Percentiles rank a stretch among this genome's conserved stretches.
Conservation (phyloP, 2,329 filamentous ascomycete species). For the Penicillium sclerotigenum region DNA sequence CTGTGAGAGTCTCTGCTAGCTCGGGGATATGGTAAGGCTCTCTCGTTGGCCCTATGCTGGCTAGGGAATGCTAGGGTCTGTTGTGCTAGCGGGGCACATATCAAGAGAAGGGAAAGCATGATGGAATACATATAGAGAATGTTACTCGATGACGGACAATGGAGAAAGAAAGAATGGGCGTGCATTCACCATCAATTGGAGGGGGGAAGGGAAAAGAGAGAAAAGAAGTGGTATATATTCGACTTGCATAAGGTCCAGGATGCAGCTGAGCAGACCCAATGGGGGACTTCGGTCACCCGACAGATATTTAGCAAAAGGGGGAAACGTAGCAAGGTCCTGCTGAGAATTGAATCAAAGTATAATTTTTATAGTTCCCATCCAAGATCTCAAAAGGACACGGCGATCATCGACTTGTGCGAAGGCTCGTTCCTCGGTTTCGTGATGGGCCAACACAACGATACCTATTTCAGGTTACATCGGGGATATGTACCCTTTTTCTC, state of each 20-base stretch:
- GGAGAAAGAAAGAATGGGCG: neutral
- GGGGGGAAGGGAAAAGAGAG: neutral
- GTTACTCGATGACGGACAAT: neutral
- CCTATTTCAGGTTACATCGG: neutral
- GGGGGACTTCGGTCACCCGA: neutral
- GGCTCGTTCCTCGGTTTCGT: neutral
- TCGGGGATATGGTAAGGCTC: neutral
- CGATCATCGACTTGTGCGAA: constrained; percentile 1
- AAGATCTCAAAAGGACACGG: neutral
- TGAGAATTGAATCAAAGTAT: neutral
- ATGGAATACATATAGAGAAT: neutral
- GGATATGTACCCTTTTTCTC: neutral
- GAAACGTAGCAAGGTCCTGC: neutral
- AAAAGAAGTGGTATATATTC: neutral
- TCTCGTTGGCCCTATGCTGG: neutral
- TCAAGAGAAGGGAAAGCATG: neutral
- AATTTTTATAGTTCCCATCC: neutral
- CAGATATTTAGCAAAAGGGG: neutral
- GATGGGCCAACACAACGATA: neutral
- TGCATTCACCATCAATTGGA: neutral
- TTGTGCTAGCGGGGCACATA: neutral
- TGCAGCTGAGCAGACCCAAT: neutral
- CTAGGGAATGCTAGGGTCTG: neutral
- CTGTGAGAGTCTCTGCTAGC: neutral
- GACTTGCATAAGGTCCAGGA: neutral